A percentile compares a stretch with the other conserved stretches of the same genome.
phyloP scores from a whole-genome alignment of 768 basidiomycete genomes.

The Nidula microcarpa region DNA sequence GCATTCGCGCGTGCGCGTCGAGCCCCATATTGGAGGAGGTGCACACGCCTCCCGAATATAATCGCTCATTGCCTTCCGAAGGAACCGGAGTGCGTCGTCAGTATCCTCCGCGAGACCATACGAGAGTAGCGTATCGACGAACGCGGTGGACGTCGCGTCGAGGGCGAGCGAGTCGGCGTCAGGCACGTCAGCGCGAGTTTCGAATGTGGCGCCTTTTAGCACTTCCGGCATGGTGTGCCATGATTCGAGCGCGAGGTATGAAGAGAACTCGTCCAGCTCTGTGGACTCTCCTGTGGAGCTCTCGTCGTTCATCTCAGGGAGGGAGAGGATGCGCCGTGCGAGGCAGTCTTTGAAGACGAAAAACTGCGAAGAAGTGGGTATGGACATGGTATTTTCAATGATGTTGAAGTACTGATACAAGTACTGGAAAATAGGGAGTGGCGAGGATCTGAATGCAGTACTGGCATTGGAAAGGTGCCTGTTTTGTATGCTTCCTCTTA shows the following conservation, averaged over 20 bases:
- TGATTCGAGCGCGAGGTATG: slow-evolving; percentile 47
- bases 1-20: slow-evolving; percentile 50
- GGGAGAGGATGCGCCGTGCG: slow-evolving; percentile 34
- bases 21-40: slow-evolving; percentile 49
- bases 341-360: slow-evolving; percentile 42
- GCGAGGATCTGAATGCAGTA: too few species aligned
- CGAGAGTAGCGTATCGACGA: slow-evolving; percentile 47
- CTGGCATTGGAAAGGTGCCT: too few species aligned
- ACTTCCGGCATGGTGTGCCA: slow-evolving; percentile 39
- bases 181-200: slow-evolving; percentile 22
- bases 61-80: slow-evolving; percentile 34
- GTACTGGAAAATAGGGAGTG: too few species aligned
- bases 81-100: slow-evolving; percentile 35
- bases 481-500: too few species aligned
- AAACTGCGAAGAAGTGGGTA: slow-evolving; percentile 15
- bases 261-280: slow-evolving; percentile 49
- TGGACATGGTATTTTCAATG: too few species aligned
- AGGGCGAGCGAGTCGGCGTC: slow-evolving; percentile 33
- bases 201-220: slow-evolving; percentile 35
- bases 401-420: too few species aligned
- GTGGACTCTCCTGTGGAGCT: slow-evolving; percentile 18
- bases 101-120: slow-evolving; percentile 40
- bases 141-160: slow-evolving; percentile 33
- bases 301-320: slow-evolving; percentile 10
- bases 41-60: slow-evolving; percentile 45